Evolutionary conservation across 2,329 filamentous ascomycete genomes (phyloP).

Genomic region (Colletotrichum sublineola): DNA sequence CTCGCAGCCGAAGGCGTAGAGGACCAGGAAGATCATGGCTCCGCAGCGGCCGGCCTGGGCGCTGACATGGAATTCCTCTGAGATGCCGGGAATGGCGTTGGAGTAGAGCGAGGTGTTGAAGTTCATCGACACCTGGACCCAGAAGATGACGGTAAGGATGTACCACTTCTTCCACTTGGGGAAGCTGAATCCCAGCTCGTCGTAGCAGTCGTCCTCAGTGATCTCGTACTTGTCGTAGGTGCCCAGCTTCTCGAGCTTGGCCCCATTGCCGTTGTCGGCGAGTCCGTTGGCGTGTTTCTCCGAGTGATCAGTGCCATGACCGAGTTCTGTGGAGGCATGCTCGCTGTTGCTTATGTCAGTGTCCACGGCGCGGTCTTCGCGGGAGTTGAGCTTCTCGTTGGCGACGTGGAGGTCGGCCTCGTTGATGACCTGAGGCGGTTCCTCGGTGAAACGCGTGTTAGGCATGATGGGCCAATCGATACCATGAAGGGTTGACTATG

Average conservation of each 20-base stretch:
- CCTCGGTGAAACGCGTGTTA: constrained; percentile 52
- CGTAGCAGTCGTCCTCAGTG: constrained; percentile 72
- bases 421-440: constrained; percentile 55
- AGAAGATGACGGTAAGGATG: constrained; percentile 79
- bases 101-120: constrained; percentile 83
- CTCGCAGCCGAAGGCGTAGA: constrained; percentile 89
- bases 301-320: constrained; percentile 38
- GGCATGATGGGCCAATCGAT: constrained; percentile 45
- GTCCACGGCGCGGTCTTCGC: not conserved
- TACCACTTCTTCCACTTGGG: constrained; percentile 76
- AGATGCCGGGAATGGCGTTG: constrained; percentile 75
- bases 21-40: constrained; percentile 82
- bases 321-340: constrained; percentile 4
- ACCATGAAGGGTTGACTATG: constrained; percentile 46
- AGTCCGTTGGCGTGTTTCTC: constrained; percentile 56
- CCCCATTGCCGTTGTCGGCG: constrained; percentile 23
- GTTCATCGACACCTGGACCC: constrained; percentile 83
- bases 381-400: constrained; percentile 54
- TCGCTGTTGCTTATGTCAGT: constrained; percentile 10
- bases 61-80: constrained; percentile 76
- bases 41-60: constrained; percentile 78
- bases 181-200: constrained; percentile 74
- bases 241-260: constrained; percentile 52
- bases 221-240: constrained; percentile 60
- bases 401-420: constrained; percentile 52